phyloP scores from a whole-genome alignment of 768 basidiomycete genomes.

The Rhizopogon vinicolor region DNA sequence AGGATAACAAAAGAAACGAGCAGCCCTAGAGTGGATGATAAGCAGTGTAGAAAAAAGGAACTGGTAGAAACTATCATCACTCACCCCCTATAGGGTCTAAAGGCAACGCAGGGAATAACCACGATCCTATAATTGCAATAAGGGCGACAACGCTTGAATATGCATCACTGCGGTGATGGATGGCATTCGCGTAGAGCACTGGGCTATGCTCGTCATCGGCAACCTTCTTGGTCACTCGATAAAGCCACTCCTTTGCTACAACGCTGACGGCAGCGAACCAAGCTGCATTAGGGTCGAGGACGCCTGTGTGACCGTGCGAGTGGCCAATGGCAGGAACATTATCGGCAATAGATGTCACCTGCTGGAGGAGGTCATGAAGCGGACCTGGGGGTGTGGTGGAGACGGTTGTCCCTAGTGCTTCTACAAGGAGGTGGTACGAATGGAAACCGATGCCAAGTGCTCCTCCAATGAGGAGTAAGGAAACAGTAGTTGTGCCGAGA shows the following conservation, averaged over 20 bases:
- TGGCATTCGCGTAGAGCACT: constrained; percentile 91
- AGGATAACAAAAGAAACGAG: constrained; percentile 90
- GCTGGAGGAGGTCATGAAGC: constrained; percentile 58
- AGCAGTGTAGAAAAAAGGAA: background rate
- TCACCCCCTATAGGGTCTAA: constrained; percentile 92
- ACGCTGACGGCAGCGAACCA: constrained; percentile 91
- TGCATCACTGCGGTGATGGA: constrained; percentile 97
- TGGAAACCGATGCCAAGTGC: constrained; percentile 86
- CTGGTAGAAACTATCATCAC: constrained; percentile 9
- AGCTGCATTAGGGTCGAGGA: constrained; percentile 88
- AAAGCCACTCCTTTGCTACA: constrained; percentile 88
- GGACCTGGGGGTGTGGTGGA: constrained; percentile 60
- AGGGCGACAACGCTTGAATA: constrained; percentile 91
- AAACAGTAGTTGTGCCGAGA: constrained; percentile 87
- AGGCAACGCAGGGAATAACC: constrained; percentile 79
- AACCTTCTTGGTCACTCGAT: constrained; percentile 82
- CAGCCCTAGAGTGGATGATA: constrained; percentile 47
- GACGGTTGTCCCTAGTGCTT: constrained; percentile 64
- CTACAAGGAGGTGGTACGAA: constrained; percentile 79
- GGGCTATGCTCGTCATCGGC: constrained; percentile 89
- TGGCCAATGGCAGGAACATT: constrained; percentile 50
- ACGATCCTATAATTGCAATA: constrained; percentile 87
- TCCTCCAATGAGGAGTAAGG: constrained; percentile 80
- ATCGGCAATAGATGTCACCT: constrained; percentile 50
- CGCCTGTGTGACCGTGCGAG: constrained; percentile 47